phyloP scores from a whole-genome alignment of 2,329 filamentous ascomycete species.

The Cryphonectria carpinicola region DNA sequence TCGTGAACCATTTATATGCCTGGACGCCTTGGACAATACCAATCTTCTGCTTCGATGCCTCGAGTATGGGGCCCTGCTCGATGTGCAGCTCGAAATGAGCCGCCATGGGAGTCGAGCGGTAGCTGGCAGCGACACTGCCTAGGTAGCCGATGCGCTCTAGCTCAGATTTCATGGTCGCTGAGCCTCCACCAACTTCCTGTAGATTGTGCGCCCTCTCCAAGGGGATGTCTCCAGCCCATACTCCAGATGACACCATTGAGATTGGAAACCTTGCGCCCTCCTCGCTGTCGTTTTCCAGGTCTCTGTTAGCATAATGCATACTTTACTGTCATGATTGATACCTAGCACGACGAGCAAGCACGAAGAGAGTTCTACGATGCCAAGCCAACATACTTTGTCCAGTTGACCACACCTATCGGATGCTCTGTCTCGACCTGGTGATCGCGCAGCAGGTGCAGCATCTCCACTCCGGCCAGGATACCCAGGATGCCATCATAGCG shows the following conservation, averaged over 20 bases:
- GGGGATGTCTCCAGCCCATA: conserved; percentile 73
- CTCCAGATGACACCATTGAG: conserved; percentile 74
- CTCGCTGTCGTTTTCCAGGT: conserved; percentile 53
- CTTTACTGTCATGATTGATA: too few species aligned
- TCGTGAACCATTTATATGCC: conserved; percentile 73
- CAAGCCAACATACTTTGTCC: conserved; percentile 63
- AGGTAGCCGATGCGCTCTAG: conserved; percentile 74
- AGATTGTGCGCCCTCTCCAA: conserved; percentile 64
- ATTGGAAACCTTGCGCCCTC: conserved; percentile 81
- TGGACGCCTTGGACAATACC: conserved; percentile 75
- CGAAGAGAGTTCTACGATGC: background rate
- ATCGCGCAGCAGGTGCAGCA: conserved; percentile 69
- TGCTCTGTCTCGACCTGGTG: conserved; percentile 69
- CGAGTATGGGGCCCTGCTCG: conserved; percentile 79
- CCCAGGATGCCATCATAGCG: conserved; percentile 80
- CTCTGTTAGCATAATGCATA: background rate
- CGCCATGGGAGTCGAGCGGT: conserved; percentile 66
- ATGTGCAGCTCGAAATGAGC: conserved; percentile 86
- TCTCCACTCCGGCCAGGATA: conserved; percentile 73
- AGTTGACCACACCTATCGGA: conserved; percentile 76
- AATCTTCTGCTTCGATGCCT: conserved; percentile 65
- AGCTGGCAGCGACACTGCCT: conserved; percentile 59
- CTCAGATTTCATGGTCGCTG: conserved; percentile 68
- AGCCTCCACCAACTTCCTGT: conserved; percentile 62
- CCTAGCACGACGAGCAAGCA: background rate